These are phyloP conservation scores for Pestalotiopsis sp. DNA, from an alignment of 2,329 filamentous ascomycete genomes.

Conservation along the genomic window DNA sequence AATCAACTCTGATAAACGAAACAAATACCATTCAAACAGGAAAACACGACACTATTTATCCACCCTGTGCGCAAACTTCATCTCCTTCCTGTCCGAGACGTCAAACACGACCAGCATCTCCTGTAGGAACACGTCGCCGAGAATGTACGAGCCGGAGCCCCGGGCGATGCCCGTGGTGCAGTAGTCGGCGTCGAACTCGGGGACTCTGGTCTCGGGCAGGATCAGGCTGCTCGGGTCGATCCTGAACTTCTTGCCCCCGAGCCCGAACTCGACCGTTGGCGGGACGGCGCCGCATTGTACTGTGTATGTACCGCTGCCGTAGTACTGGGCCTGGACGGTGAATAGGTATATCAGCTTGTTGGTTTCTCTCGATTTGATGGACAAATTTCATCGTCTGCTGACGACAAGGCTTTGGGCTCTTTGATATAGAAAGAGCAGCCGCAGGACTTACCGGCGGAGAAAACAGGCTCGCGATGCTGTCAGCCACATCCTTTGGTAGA, in stretches of 20 bases:
- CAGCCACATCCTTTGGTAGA: conserved; percentile 27
- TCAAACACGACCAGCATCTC: conserved; percentile 30
- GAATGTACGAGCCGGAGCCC: conserved; percentile 19
- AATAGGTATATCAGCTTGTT: background rate
- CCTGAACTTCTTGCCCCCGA: conserved; percentile 28
- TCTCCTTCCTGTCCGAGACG: conserved; percentile 28
- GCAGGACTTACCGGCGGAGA: conserved; percentile 18
- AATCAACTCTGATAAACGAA: background rate
- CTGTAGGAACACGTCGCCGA: conserved; percentile 26
- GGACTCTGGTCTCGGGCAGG: conserved; percentile 26
- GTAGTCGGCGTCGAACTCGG: conserved; percentile 19
- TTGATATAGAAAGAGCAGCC: background rate
- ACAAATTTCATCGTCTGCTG: background rate
- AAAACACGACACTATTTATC: conserved; percentile 4
- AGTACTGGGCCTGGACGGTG: conserved; percentile 7
- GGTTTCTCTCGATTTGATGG: background rate
- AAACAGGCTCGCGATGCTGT: conserved; percentile 29
- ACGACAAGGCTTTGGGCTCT: background rate
- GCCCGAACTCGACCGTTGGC: conserved; percentile 28
- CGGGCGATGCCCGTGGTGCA: conserved; percentile 28
- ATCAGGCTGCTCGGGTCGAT: conserved; percentile 32
- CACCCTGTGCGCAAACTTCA: conserved; percentile 29
- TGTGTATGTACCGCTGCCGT: conserved; percentile 22
- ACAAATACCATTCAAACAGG: background rate
- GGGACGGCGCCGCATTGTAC: conserved; percentile 28